phyloP scores from a whole-genome alignment of 129 eudicot species.

The Ambrosia trifida region DNA sequence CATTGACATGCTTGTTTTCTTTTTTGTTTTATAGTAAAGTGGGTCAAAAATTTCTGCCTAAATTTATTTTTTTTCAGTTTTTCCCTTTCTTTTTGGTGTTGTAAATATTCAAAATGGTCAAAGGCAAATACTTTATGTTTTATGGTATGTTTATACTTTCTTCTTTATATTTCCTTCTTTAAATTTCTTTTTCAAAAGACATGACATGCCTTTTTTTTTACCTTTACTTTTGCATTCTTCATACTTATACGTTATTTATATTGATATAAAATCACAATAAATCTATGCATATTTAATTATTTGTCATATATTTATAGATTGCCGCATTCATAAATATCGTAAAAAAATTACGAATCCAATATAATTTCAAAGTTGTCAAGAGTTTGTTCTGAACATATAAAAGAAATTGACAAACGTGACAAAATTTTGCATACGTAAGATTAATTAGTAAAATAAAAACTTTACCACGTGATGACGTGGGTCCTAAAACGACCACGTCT shows the following conservation, averaged over 20 bases:
- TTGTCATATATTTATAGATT: no score
- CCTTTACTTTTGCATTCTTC: no score
- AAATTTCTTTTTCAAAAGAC: constrained; percentile 19
- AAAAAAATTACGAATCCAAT: no score
- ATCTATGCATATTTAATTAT: background rate
- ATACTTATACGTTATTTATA: background rate
- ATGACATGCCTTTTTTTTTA: constrained; percentile 9
- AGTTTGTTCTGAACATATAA: no score
- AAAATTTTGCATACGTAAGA: no score
- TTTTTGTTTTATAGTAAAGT: background rate
- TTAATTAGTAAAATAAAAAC: no score
- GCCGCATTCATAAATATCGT: no score
- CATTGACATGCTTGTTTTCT: constrained; percentile 25
- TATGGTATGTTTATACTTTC: constrained; percentile 23
- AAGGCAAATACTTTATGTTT: constrained; percentile 29
- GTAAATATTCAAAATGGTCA: constrained; percentile 13
- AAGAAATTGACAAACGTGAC: no score
- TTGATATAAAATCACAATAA: background rate
- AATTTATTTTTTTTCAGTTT: constrained; percentile 18
- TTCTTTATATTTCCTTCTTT: constrained; percentile 1
- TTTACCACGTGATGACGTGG: no score
- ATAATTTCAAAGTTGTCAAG: no score
- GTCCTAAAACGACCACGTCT: no score
- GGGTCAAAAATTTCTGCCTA: constrained; percentile 35
- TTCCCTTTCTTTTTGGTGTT: background rate